Evolutionary conservation across 176 grass and related monocot species (phyloP), one percentile per base, ranked within the genome.

Genomic region (Eleusine indica): DNA sequence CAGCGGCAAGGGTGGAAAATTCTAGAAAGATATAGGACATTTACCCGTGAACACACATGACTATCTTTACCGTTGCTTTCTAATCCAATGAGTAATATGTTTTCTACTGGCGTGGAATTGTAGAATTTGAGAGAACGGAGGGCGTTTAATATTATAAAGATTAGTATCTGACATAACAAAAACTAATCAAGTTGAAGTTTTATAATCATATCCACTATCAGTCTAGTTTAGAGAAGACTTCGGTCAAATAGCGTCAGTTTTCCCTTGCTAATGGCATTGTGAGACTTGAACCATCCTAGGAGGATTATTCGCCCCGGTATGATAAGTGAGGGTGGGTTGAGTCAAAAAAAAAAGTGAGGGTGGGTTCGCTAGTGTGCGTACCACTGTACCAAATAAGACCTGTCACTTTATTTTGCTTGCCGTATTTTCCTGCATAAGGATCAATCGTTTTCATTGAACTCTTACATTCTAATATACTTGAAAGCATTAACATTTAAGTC

Each of bases 181-280:
- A 44, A 68, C 9, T 82, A 85, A 77, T 77, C 76, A 77, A 77
- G 65, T 66, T 47, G 32, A 25, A 49, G 19, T 25, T 66, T 56
- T 71, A 82, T 71, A 41, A 66, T 43, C 77, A 42, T 22, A 76
- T 71, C 38, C 67, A 30, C 43, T 71, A 56, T 1, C 42, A 8
- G 19, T 57, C 18, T 28, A 37, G 5, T 57, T 52, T 41, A n/a
- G 64, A 17, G 44, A 63, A 68, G 46, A 80, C 52, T 54, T 51
- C 22, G 29, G 13, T 74, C 38, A 51, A 42, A 17, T 9, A 9
- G 7, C 60, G 67, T 13, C 16, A 9, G 6, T 51, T 71, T 63
- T 52, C 53, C 37, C 68, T 69, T 46, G 71, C 30, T 57, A 22
- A 32, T 88, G 75, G 16, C 38, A 70, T 16, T 65, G 11, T 9